phyloP scores from a whole-genome alignment of 495 filamentous ascomycete species.

The Aspergillus nanangensis region DNA sequence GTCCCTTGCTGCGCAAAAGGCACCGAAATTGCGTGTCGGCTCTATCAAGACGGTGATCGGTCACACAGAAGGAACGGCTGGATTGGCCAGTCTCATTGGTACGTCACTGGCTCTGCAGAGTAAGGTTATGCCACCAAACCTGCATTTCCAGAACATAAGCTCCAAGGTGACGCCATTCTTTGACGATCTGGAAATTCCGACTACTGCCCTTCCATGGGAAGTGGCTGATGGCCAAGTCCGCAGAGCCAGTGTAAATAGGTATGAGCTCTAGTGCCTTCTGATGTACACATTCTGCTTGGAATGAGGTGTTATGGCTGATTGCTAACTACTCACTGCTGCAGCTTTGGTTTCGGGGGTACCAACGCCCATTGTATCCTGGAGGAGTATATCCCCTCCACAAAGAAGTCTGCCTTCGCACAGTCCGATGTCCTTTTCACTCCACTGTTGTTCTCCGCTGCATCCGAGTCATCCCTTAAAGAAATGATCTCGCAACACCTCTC shows the following conservation, averaged over 20 bases:
- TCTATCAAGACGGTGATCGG: conserved; percentile 46
- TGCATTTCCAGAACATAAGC: conserved; percentile 45
- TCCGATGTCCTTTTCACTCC: background rate
- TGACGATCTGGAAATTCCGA: conserved; percentile 20
- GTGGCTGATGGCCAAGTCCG: no score
- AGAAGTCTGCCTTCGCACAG: no score
- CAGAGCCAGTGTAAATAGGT: conserved; percentile 28
- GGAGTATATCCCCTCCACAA: no score
- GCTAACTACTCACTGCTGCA: no score
- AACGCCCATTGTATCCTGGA: conserved; percentile 60
- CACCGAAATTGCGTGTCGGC: conserved; percentile 33
- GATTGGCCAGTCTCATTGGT: conserved; percentile 55
- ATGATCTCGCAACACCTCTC: background rate
- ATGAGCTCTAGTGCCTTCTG: no score
- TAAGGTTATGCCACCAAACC: conserved; percentile 46
- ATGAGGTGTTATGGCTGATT: no score
- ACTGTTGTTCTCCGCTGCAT: background rate
- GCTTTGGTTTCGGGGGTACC: conserved; percentile 61
- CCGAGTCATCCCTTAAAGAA: background rate
- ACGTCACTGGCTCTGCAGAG: conserved; percentile 44
- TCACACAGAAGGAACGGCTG: conserved; percentile 48
- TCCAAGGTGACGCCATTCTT: conserved; percentile 39
- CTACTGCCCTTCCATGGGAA: conserved; percentile 26
- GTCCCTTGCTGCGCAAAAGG: background rate
- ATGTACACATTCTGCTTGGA: no score